These are phyloP conservation scores for Aspergillus jensenii DNA, from an alignment of 2,329 filamentous ascomycete genomes.

Conservation along the genomic window DNA sequence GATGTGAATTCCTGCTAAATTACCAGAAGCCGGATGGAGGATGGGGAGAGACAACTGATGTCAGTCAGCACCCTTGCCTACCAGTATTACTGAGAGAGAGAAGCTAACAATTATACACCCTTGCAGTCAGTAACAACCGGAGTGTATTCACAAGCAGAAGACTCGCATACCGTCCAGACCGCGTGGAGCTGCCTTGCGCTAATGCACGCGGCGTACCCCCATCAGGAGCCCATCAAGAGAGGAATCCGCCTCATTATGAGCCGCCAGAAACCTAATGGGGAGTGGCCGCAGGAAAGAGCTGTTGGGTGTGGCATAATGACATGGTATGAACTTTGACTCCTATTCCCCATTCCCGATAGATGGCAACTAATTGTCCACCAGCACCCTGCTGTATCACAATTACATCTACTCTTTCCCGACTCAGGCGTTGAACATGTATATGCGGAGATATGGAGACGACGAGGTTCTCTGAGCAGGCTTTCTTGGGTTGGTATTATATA, in stretches of 20 bases:
- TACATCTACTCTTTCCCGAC: slow-evolving; percentile 9
- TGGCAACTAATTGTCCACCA: background rate
- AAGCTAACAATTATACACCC: no score
- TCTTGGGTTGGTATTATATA: rapidly evolving
- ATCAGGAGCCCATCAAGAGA: background rate
- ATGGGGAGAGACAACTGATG: slow-evolving; percentile 6
- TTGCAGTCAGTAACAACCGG: no score
- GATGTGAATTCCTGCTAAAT: slow-evolving; percentile 6
- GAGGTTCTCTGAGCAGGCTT: no score
- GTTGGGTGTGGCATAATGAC: slow-evolving; percentile 3
- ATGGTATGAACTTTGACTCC: background rate
- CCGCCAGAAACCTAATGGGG: slow-evolving; percentile 6
- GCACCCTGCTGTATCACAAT: slow-evolving; percentile 5
- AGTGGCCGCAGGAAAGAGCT: slow-evolving; percentile 9
- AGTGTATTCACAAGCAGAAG: background rate
- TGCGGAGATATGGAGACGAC: background rate
- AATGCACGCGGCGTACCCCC: background rate
- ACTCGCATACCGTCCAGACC: background rate
- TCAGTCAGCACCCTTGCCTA: background rate
- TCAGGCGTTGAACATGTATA: slow-evolving; percentile 4
- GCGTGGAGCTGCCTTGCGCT: slow-evolving; percentile 4
- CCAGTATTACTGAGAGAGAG: background rate
- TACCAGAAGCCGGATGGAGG: slow-evolving; percentile 12
- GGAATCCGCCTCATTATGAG: slow-evolving; percentile 2
- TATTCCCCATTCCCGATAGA: background rate